Percentiles rank a stretch among this genome's conserved stretches.
Conservation (phyloP, 352 stramenopile genomes). For the Phytophthora litchii region DNA sequence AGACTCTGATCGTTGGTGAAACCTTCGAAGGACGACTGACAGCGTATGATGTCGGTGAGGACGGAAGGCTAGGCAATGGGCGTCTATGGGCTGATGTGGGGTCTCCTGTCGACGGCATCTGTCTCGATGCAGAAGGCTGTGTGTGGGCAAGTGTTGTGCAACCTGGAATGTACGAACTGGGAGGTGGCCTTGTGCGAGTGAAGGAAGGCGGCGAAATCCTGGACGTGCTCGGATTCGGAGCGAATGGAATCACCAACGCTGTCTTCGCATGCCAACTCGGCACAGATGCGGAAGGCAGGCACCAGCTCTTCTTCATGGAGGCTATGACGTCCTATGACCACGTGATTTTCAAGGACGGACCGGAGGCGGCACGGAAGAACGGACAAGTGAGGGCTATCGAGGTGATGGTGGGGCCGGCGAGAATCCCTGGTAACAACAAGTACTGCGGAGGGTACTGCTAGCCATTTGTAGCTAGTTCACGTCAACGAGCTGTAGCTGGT, state of each 20-base stretch:
- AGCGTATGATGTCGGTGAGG: constrained; percentile 51
- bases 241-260: constrained; percentile 46
- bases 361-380: constrained; percentile 39
- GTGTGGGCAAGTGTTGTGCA: constrained; percentile 58
- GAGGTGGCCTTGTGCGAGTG: constrained; percentile 49
- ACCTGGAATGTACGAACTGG: constrained; percentile 45
- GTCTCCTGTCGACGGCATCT: constrained; percentile 53
- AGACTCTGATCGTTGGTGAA: constrained; percentile 68
- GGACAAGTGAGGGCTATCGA: constrained; percentile 46
- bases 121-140: constrained; percentile 61
- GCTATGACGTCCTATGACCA: constrained; percentile 40
- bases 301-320: constrained; percentile 63
- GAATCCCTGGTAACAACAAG: constrained; percentile 29
- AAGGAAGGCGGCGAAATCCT: constrained; percentile 54
- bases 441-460: constrained; percentile 71
- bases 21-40: constrained; percentile 51
- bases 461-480: constrained; percentile 7
- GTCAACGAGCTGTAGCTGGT: constrained; percentile 14
- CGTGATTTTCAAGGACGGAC: constrained; percentile 41
- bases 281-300: constrained; percentile 47
- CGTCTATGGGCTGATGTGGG: constrained; percentile 57
- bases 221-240: constrained; percentile 51
- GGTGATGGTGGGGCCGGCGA: constrained; percentile 49
- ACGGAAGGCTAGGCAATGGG: constrained; percentile 50
- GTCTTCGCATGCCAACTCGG: constrained; percentile 63